phyloP scores from a whole-genome alignment of 2,329 filamentous ascomycete species.

The Neonectria faginata region DNA sequence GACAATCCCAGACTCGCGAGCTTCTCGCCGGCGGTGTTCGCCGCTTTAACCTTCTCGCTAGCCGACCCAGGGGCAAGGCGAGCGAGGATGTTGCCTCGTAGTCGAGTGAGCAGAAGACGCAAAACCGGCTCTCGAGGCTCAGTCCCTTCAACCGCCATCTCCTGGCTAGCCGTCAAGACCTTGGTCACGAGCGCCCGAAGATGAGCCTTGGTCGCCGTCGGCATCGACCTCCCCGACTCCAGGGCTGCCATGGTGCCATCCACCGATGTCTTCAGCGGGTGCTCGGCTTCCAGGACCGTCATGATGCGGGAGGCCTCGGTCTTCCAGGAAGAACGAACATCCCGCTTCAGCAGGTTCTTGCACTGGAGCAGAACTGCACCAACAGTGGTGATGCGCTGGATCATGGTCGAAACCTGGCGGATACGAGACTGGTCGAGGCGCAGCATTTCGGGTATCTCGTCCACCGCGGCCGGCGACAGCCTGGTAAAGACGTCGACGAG shows the following conservation, averaged over 20 bases:
- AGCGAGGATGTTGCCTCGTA: constrained; percentile 74
- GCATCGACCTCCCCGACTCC: constrained; percentile 73
- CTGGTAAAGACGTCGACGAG: constrained; percentile 81
- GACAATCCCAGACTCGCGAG: constrained; percentile 76
- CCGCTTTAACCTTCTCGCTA: constrained; percentile 76
- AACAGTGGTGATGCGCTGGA: constrained; percentile 74
- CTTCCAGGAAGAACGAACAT: constrained; percentile 83
- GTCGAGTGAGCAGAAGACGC: constrained; percentile 74
- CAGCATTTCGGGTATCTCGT: constrained; percentile 78
- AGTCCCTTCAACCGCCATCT: constrained; percentile 55
- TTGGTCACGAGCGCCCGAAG: constrained; percentile 69
- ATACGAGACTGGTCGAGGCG: constrained; percentile 75
- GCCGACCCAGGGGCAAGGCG: constrained; percentile 74
- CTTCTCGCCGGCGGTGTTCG: constrained; percentile 75
- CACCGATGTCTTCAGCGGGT: constrained; percentile 64
- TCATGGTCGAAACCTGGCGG: constrained; percentile 51
- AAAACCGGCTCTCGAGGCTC: constrained; percentile 69
- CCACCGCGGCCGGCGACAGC: constrained; percentile 64
- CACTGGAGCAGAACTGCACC: constrained; percentile 81
- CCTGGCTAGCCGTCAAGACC: constrained; percentile 63
- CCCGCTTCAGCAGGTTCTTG: constrained; percentile 85
- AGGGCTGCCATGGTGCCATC: constrained; percentile 73
- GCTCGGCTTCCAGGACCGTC: constrained; percentile 71
- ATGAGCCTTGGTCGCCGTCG: constrained; percentile 69
- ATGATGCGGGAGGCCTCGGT: constrained; percentile 78